A percentile compares a stretch with the other conserved stretches of the same genome.
Conservation (phyloP, 2,329 filamentous ascomycete species). For the Colletotrichum echinochloae region DNA sequence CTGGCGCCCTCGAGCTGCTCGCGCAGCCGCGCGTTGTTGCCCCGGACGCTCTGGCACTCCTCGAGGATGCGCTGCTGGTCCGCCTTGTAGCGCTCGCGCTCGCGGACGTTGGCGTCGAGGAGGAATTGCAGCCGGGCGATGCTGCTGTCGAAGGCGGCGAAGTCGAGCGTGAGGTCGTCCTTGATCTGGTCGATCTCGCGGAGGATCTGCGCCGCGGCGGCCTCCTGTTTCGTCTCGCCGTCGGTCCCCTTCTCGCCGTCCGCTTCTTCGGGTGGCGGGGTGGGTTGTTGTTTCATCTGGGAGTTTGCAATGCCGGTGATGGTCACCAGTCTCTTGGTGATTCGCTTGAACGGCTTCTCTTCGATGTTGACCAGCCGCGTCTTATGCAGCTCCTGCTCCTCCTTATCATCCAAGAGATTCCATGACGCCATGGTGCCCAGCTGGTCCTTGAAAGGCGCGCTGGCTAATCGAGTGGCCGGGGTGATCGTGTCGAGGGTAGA, state of each 20-base stretch:
- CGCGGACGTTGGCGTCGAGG: conserved; percentile 82
- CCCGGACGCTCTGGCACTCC: conserved; percentile 81
- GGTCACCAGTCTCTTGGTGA: conserved; percentile 82
- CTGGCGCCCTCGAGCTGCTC: conserved; percentile 82
- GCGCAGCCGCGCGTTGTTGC: conserved; percentile 78
- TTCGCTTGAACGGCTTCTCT: conserved; percentile 90
- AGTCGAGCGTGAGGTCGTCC: conserved; percentile 88
- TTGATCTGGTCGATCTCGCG: conserved; percentile 76
- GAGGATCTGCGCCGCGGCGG: conserved; percentile 54
- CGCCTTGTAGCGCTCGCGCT: conserved; percentile 84
- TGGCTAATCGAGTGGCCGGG: not conserved
- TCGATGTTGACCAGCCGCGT: conserved; percentile 88
- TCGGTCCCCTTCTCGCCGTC: conserved; percentile 45
- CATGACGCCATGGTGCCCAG: conserved; percentile 61
- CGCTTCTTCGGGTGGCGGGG: conserved; percentile 72
- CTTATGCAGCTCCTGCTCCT: conserved; percentile 89
- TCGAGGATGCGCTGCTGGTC: conserved; percentile 84
- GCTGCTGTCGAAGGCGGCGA: conserved; percentile 87
- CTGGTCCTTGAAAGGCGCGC: not conserved
- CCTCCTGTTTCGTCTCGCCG: conserved; percentile 39
- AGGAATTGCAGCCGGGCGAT: conserved; percentile 91
- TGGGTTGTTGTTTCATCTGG: conserved; percentile 66
- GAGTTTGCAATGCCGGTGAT: conserved; percentile 72
- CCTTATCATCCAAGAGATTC: conserved; percentile 77
- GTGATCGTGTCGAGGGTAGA: not conserved